These are phyloP conservation scores for Peronosclerospora sorghi DNA, from an alignment of 352 stramenopile species.

Conservation along the genomic window DNA sequence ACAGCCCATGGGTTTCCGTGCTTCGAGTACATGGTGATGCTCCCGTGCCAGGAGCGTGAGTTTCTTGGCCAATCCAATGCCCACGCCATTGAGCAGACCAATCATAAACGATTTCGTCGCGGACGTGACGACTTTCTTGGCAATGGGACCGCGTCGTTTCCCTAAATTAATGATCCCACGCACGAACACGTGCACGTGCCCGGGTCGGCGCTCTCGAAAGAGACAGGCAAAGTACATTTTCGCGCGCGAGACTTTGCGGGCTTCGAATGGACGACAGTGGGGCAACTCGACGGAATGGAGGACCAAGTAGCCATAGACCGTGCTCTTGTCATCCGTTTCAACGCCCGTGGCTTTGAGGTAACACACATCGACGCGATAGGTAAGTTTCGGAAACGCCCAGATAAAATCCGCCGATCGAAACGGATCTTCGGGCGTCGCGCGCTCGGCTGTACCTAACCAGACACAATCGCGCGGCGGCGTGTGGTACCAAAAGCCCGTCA, in stretches of 20 bases:
- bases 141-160: slow-evolving; percentile 12
- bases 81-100: slow-evolving; percentile 23
- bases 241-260: slow-evolving; percentile 15
- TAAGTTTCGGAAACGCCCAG: slow-evolving; percentile 21
- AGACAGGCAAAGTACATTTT: slow-evolving; percentile 26
- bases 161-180: slow-evolving; percentile 30
- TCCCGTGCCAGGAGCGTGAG: slow-evolving; percentile 26
- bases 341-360: slow-evolving; percentile 35
- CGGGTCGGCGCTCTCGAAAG: slow-evolving; percentile 20
- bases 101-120: slow-evolving; percentile 23
- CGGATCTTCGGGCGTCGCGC: slow-evolving; percentile 19
- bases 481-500: slow-evolving; percentile 27
- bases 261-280: slow-evolving; percentile 26
- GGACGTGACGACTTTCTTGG: slow-evolving; percentile 12
- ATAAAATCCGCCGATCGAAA: slow-evolving; percentile 37
- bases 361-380: slow-evolving; percentile 28
- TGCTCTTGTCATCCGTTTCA: slow-evolving; percentile 13
- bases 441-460: slow-evolving; percentile 27
- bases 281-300: slow-evolving; percentile 28
- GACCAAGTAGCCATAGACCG: slow-evolving; percentile 35
- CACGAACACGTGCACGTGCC: slow-evolving; percentile 24
- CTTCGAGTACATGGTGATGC: slow-evolving; percentile 1
- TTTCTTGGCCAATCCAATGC: slow-evolving; percentile 36
- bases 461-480: slow-evolving; percentile 25
- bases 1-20: slow-evolving; percentile 7